phyloP scores from a whole-genome alignment of 2,329 filamentous ascomycete species.

The Trichoderma sp. region DNA sequence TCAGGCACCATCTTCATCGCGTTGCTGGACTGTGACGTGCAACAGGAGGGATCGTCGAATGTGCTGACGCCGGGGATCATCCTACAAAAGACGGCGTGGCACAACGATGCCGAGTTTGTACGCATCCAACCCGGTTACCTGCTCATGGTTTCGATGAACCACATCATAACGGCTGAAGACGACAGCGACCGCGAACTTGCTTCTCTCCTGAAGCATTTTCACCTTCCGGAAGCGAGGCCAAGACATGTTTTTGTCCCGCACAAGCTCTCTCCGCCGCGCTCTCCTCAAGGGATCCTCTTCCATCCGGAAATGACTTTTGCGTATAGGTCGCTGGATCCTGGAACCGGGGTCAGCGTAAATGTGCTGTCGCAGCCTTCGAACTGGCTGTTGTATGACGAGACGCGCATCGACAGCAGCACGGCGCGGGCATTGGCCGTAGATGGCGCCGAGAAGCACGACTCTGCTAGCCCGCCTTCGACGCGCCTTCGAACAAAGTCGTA shows the following conservation, averaged over 20 bases:
- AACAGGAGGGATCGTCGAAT: constrained; percentile 31
- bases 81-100: constrained; percentile 37
- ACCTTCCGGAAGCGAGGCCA: constrained; percentile 3
- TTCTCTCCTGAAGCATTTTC: not conserved
- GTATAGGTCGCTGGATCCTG: not conserved
- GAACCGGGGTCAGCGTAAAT: constrained; percentile 18
- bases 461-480: not conserved
- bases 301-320: constrained; percentile 30
- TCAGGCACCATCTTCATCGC: constrained; percentile 37
- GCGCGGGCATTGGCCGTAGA: not conserved
- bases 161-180: constrained; percentile 34
- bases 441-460: not conserved
- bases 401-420: too few species aligned
- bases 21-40: constrained; percentile 38
- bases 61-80: constrained; percentile 34
- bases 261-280: constrained; percentile 29
- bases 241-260: constrained; percentile 36
- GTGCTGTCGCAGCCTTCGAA: constrained; percentile 36
- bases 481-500: constrained; percentile 30
- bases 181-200: constrained; percentile 18
- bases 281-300: constrained; percentile 36
- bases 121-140: constrained; percentile 36
- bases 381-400: constrained; percentile 35
- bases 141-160: constrained; percentile 36
- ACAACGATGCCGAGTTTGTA: constrained; percentile 36